phyloP scores from a whole-genome alignment of 2,329 filamentous ascomycete genomes.

The Aspergillus sp. region DNA sequence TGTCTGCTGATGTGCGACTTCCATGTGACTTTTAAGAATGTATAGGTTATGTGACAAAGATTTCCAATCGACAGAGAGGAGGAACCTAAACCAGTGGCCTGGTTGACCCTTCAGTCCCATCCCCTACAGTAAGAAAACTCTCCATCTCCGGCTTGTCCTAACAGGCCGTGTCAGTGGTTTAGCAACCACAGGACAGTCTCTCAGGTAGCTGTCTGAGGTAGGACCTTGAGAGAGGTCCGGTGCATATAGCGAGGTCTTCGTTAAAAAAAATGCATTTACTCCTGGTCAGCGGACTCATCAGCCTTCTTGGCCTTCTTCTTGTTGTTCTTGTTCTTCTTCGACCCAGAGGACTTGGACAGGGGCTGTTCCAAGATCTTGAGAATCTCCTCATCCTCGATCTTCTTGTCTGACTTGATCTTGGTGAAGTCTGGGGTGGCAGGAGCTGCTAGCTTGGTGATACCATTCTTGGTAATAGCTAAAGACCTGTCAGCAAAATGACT shows the following conservation, averaged over 20 bases:
- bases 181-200: slow-evolving; percentile 15
- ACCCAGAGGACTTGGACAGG: slow-evolving; percentile 63
- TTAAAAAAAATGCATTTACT: slow-evolving; percentile 38
- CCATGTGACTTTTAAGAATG: slow-evolving; percentile 20
- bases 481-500: slow-evolving; percentile 14
- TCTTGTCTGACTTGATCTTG: slow-evolving; percentile 94
- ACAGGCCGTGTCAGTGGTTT: slow-evolving; percentile 9
- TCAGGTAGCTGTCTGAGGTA: slow-evolving; percentile 24
- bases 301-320: slow-evolving; percentile 71
- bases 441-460: slow-evolving; percentile 80
- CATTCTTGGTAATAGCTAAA: slow-evolving; percentile 95
- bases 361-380: slow-evolving; percentile 93
- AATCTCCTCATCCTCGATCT: slow-evolving; percentile 94
- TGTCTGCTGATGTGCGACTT: slow-evolving; percentile 19
- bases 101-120: not conserved
- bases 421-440: slow-evolving; percentile 75
- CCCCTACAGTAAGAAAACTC: slow-evolving; percentile 2
- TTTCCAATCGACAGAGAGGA: slow-evolving; percentile 9
- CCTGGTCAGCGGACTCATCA: slow-evolving; percentile 48
- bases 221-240: slow-evolving; percentile 17
- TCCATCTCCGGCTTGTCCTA: slow-evolving; percentile 9
- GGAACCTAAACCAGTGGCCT: not conserved
- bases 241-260: slow-evolving; percentile 23
- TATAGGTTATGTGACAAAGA: slow-evolving; percentile 26
- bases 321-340: slow-evolving; percentile 89